phyloP scores from a whole-genome alignment of 768 basidiomycete genomes.

The Podaxis mareebaensis region DNA sequence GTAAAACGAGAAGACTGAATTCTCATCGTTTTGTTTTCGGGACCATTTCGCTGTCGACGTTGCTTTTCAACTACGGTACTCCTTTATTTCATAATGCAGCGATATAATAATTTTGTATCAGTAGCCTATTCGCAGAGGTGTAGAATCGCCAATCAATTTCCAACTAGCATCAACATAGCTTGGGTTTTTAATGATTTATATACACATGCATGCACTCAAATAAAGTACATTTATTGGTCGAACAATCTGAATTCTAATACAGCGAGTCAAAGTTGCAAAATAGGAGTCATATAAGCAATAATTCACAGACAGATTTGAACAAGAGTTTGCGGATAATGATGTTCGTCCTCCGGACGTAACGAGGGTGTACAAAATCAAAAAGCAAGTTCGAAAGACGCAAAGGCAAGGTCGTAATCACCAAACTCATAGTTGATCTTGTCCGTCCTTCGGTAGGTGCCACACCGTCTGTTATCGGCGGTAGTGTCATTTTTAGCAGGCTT shows the following conservation, averaged over 20 bases:
- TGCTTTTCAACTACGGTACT: constrained; percentile 3
- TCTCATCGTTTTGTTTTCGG: not conserved
- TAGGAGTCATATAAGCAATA: not conserved
- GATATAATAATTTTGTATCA: not conserved
- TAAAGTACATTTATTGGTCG: not conserved
- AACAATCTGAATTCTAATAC: not conserved
- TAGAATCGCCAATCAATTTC: not conserved
- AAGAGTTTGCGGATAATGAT: not conserved
- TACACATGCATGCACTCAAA: too few relatives aligned
- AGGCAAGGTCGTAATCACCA: constrained; percentile 87
- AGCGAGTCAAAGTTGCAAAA: not conserved
- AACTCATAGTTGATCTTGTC: constrained; percentile 99
- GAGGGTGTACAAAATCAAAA: constrained; percentile 21
- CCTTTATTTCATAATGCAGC: not conserved
- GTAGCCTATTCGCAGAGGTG: not conserved
- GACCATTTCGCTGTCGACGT: not conserved
- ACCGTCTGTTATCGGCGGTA: not conserved
- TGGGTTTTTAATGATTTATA: too few relatives aligned
- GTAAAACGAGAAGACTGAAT: constrained; percentile 12
- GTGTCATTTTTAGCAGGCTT: not conserved
- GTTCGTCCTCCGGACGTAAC: too few relatives aligned
- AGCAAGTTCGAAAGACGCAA: constrained; percentile 75
- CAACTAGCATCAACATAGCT: too few relatives aligned
- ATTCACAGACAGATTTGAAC: not conserved
- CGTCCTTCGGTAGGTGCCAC: constrained; percentile 67